Percentiles rank a stretch among this genome's conserved stretches.
Conservation (phyloP, 768 basidiomycete genomes). For the Tricholoma matsutake region DNA sequence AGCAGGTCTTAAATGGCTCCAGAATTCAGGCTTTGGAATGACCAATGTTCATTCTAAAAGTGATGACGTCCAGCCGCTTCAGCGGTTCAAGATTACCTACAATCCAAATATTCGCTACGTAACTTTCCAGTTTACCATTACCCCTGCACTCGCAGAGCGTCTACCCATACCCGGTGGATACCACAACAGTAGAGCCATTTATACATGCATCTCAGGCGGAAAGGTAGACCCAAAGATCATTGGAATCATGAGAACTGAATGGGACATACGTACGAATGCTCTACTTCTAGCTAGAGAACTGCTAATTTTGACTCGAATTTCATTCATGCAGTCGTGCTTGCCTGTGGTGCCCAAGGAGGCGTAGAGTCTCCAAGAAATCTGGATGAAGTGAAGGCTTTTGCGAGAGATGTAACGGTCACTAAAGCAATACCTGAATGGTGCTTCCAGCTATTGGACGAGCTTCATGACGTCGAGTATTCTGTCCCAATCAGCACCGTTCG, state of each 20-base stretch:
- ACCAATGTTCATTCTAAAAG: not conserved
- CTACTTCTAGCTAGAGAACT: not conserved
- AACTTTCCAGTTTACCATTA: not conserved
- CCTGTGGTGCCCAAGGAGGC: constrained; percentile 1
- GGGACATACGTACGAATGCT: not conserved
- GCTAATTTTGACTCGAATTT: too few relatives aligned
- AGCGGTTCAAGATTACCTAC: not conserved
- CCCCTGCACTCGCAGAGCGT: not conserved
- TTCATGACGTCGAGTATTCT: constrained; percentile 22
- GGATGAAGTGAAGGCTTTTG: constrained; percentile 13
- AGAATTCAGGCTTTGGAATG: constrained; percentile 16
- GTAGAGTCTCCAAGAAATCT: constrained; percentile 11
- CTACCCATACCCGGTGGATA: not conserved
- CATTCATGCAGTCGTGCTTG: too few relatives aligned
- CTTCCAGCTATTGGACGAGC: constrained; percentile 24
- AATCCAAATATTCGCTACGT: not conserved
- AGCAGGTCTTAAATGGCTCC: constrained; percentile 26
- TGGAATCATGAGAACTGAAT: not conserved
- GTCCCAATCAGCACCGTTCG: constrained; percentile 5
- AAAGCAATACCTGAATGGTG: constrained; percentile 26
- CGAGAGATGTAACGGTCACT: constrained; percentile 6
- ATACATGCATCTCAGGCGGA: not conserved
- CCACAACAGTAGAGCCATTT: not conserved
- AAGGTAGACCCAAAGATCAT: not conserved
- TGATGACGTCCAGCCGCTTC: not conserved